Percentiles rank a stretch among this genome's conserved stretches.
Conservation (phyloP, 106 monocot species). For the Cymbidium sinense region DNA sequence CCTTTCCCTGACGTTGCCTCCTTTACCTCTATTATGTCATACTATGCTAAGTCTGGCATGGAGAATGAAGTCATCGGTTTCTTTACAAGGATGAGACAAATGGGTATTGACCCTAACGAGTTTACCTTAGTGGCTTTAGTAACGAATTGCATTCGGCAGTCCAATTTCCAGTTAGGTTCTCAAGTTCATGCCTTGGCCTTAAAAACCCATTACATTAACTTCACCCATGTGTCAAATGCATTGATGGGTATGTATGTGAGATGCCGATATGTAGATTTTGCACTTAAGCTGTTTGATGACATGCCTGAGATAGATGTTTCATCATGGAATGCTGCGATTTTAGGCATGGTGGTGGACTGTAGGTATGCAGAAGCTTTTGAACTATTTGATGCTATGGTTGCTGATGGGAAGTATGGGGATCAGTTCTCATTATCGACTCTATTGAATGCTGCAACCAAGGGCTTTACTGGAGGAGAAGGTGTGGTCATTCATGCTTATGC, state of each 20-base stretch:
- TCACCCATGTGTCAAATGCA: slow-evolving; percentile 53
- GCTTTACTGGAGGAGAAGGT: slow-evolving; percentile 21
- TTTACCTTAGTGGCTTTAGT: slow-evolving; percentile 53
- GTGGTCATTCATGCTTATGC: slow-evolving; percentile 57
- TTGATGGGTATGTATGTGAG: slow-evolving; percentile 55
- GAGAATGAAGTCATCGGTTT: slow-evolving; percentile 23
- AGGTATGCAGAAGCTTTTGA: slow-evolving; percentile 46
- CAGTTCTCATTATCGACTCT: slow-evolving; percentile 61
- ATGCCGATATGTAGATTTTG: slow-evolving; percentile 21
- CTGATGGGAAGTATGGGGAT: slow-evolving; percentile 45
- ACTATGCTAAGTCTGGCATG: slow-evolving; percentile 35
- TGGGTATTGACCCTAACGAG: slow-evolving; percentile 38
- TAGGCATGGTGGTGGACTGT: slow-evolving; percentile 49
- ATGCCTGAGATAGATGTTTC: slow-evolving; percentile 57
- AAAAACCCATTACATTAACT: slow-evolving; percentile 21
- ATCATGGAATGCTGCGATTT: slow-evolving; percentile 76
- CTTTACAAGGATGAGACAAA: slow-evolving; percentile 43
- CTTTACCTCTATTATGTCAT: slow-evolving; percentile 52
- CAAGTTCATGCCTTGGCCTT: slow-evolving; percentile 55
- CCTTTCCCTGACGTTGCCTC: slow-evolving; percentile 47
- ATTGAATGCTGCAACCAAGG: slow-evolving; percentile 37
- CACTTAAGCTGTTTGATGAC: slow-evolving; percentile 35
- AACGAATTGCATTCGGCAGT: slow-evolving; percentile 43
- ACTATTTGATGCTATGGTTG: slow-evolving; percentile 49
- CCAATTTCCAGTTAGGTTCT: slow-evolving; percentile 27